phyloP scores from a whole-genome alignment of 306 rosid genomes.

The Pyrus betulifolia region DNA sequence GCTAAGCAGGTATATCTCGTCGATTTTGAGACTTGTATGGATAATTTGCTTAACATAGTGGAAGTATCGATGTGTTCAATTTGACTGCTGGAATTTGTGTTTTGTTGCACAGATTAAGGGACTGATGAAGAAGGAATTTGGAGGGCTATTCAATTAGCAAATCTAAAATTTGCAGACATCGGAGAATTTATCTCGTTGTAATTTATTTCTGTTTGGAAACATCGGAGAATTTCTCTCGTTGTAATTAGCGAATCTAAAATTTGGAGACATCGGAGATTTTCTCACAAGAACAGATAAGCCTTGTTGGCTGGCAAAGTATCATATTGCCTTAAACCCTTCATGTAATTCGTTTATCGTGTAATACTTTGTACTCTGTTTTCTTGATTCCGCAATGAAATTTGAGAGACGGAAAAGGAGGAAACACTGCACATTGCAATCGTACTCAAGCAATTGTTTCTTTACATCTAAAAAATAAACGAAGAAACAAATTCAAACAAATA shows the following conservation, averaged over 20 bases:
- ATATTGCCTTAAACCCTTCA: constrained; percentile 20
- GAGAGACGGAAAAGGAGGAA: background rate
- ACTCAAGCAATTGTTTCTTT: background rate
- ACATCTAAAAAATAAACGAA: background rate
- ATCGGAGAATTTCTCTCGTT: background rate
- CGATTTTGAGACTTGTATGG: background rate
- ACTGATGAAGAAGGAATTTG: constrained; percentile 52
- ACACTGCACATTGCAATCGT: background rate
- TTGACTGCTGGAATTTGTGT: background rate
- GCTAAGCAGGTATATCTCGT: constrained; percentile 60
- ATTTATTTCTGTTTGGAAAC: background rate
- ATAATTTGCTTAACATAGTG: background rate
- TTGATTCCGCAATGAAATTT: background rate
- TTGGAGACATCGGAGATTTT: background rate
- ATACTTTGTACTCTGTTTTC: background rate
- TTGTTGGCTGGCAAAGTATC: constrained; percentile 21
- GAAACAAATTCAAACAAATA: background rate
- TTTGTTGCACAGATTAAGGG: constrained; percentile 40
- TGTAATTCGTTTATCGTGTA: background rate
- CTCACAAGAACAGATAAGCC: background rate
- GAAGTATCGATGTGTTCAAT: no score
- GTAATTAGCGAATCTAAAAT: constrained; percentile 12
- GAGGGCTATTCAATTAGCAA: constrained; percentile 41
- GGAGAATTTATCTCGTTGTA: background rate
- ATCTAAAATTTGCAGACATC: background rate